Evolutionary conservation across 202 grass and related monocot species (phyloP).

Genomic region (Cymbopogon flexuosus): DNA sequence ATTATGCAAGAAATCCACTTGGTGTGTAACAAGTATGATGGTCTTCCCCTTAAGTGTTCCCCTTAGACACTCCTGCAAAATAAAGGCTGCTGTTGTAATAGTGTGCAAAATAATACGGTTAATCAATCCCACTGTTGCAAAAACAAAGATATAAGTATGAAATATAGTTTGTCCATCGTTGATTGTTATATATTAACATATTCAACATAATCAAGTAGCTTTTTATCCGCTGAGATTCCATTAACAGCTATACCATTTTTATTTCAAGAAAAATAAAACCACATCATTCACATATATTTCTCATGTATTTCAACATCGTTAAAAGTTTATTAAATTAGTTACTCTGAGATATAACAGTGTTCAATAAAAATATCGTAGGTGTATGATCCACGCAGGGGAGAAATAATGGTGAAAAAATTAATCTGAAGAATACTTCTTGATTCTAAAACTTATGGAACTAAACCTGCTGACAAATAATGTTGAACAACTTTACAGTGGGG

Average conservation of each 20-base stretch:
- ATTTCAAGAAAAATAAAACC: background rate
- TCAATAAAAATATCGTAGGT: background rate
- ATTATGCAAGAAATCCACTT: slow-evolving; percentile 71
- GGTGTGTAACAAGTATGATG: slow-evolving; percentile 66
- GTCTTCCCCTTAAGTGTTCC: slow-evolving; percentile 49
- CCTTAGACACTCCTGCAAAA: slow-evolving; percentile 51
- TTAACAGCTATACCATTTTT: background rate
- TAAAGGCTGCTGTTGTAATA: slow-evolving; percentile 12
- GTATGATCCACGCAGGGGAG: background rate
- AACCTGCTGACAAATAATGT: no score
- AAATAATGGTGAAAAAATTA: background rate
- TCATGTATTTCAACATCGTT: background rate
- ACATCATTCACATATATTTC: background rate
- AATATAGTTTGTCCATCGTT: background rate
- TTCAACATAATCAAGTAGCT: background rate
- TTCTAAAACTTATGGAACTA: background rate
- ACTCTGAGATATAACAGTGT: background rate
- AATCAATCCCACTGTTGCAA: background rate
- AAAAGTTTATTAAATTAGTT: background rate
- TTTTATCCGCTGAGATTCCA: background rate
- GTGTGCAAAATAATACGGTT: background rate
- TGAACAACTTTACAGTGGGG: no score
- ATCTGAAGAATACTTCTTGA: background rate
- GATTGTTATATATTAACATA: background rate
- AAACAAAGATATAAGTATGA: background rate